A percentile compares a stretch with the other conserved stretches of the same genome.
These are phyloP conservation scores for Xylaria sp. DNA, from an alignment of 2,329 filamentous ascomycete species.

Conservation along the genomic window DNA sequence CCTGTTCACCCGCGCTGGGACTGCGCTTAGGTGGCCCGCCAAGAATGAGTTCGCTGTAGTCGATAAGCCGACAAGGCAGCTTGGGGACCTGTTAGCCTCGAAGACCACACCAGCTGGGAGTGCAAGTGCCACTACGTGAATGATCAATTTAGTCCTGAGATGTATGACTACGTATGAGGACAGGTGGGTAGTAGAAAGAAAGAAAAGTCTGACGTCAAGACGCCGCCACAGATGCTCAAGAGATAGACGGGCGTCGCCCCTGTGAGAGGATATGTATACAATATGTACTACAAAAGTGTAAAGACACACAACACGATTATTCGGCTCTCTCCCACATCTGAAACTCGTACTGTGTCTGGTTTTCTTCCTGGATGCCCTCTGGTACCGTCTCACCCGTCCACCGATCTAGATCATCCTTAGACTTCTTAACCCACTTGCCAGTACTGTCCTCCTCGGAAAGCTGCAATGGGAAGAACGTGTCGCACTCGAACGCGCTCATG, in stretches of 20 bases:
- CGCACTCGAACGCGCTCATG: slow-evolving; percentile 76
- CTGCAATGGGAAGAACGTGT: slow-evolving; percentile 76
- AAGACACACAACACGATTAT: slow-evolving; percentile 34
- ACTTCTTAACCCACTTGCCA: slow-evolving; percentile 64
- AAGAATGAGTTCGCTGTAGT: slow-evolving; percentile 54
- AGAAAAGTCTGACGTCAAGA: not conserved
- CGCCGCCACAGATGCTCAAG: slow-evolving; percentile 3
- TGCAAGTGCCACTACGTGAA: slow-evolving; percentile 1
- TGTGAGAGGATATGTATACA: slow-evolving; percentile 34
- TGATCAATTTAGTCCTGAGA: not conserved
- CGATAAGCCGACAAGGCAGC: slow-evolving; percentile 56
- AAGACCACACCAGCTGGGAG: not conserved
- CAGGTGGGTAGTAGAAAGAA: slow-evolving; percentile 1
- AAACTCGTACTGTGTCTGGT: slow-evolving; percentile 74
- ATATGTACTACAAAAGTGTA: slow-evolving; percentile 32
- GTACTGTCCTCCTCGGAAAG: slow-evolving; percentile 54
- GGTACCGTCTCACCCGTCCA: slow-evolving; percentile 75
- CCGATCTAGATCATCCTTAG: slow-evolving; percentile 64
- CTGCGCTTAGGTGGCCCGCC: slow-evolving; percentile 59
- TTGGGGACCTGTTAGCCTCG: slow-evolving; percentile 50
- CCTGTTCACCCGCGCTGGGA: slow-evolving; percentile 48
- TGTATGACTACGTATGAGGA: slow-evolving; percentile 27
- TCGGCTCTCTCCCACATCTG: slow-evolving; percentile 75
- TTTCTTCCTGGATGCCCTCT: slow-evolving; percentile 69
- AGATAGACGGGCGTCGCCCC: slow-evolving; percentile 16